Evolutionary conservation across 495 filamentous ascomycete genomes (phyloP).

Genomic region (Aspergillus sclerotioniger): DNA sequence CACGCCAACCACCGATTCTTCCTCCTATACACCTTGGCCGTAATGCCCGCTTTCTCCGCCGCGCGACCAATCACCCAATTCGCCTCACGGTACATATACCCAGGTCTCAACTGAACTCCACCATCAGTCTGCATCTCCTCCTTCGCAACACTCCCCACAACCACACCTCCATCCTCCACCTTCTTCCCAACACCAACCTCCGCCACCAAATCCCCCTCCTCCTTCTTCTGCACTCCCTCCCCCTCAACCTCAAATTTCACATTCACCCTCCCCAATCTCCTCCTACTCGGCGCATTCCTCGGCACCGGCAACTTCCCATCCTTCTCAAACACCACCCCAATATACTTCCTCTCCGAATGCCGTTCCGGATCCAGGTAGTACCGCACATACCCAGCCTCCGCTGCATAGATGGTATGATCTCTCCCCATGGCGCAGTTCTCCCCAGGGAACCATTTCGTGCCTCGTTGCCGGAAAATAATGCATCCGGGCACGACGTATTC

Average conservation of each 20-base stretch:
- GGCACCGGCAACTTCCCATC: slow-evolving; percentile 69
- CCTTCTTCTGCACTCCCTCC: slow-evolving; percentile 23
- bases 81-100: slow-evolving; percentile 78
- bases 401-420: slow-evolving; percentile 96
- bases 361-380: slow-evolving; percentile 85
- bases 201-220: slow-evolving; percentile 37
- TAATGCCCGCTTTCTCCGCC: slow-evolving; percentile 57
- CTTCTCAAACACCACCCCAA: slow-evolving; percentile 84
- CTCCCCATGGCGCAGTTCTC: slow-evolving; percentile 91
- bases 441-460: slow-evolving; percentile 89
- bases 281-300: slow-evolving; percentile 56
- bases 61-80: slow-evolving; percentile 81
- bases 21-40: slow-evolving; percentile 50
- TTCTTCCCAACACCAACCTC: no score
- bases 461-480: slow-evolving; percentile 97
- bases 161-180: slow-evolving; percentile 30
- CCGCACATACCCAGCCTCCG: slow-evolving; percentile 81
- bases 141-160: slow-evolving; percentile 32
- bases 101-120: slow-evolving; percentile 55
- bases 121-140: slow-evolving; percentile 25
- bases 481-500: slow-evolving; percentile 91
- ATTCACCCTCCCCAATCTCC: slow-evolving; percentile 69
- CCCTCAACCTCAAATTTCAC: slow-evolving; percentile 33
- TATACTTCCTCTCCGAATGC: slow-evolving; percentile 83
- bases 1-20: slow-evolving; percentile 62